Percentiles rank a stretch among this genome's conserved stretches.
These are phyloP conservation scores for Pleomassaria siparia DNA, from an alignment of 2,329 filamentous ascomycete genomes.

Conservation along the genomic window DNA sequence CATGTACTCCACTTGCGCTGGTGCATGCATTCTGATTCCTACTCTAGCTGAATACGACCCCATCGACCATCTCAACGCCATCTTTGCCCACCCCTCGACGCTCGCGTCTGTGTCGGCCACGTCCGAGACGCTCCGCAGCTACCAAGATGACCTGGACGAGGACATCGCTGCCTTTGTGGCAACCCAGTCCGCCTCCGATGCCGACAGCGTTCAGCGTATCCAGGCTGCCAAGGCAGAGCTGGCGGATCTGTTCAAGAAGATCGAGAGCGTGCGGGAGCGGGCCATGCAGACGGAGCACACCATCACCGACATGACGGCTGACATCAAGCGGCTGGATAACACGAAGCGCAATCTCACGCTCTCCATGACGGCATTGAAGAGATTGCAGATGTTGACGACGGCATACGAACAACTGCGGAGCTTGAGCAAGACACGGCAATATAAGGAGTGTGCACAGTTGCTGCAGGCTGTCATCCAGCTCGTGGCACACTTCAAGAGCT, in stretches of 20 bases:
- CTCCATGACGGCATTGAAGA: conserved; percentile 96
- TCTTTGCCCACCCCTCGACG: conserved; percentile 88
- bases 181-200: conserved; percentile 79
- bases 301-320: conserved; percentile 97
- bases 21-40: conserved; percentile 23
- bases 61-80: conserved; percentile 85
- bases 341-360: conserved; percentile 95
- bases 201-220: conserved; percentile 87
- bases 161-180: conserved; percentile 73
- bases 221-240: conserved; percentile 88
- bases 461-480: conserved; percentile 95
- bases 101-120: conserved; percentile 75
- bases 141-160: conserved; percentile 79
- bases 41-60: conserved; percentile 81
- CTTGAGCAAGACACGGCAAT: conserved; percentile 82
- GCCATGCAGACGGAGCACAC: conserved; percentile 91
- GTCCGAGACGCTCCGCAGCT: conserved; percentile 69
- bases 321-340: conserved; percentile 95
- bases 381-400: conserved; percentile 96
- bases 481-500: conserved; percentile 98
- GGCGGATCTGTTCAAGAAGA: conserved; percentile 86
- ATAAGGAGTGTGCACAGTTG: conserved; percentile 90
- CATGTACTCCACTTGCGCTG: conserved; percentile 1
- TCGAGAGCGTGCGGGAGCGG: conserved; percentile 86
- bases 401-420: conserved; percentile 95